phyloP scores from a whole-genome alignment of 768 basidiomycete genomes.

The Leccinum longicurvipes region DNA sequence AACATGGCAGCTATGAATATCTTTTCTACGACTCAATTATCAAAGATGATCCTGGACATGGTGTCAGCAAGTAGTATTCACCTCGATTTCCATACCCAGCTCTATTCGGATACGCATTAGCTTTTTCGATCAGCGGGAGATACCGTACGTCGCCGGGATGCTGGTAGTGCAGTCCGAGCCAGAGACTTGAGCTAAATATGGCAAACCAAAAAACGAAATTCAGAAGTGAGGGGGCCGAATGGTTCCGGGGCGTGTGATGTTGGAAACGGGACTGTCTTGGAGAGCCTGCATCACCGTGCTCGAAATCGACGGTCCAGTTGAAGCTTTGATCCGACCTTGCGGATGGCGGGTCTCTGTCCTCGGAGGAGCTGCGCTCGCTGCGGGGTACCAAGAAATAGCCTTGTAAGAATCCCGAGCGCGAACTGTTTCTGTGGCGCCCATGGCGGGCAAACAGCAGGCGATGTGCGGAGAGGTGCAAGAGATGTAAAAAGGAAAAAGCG shows the following conservation, averaged over 20 bases:
- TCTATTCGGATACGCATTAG: constrained; percentile 11
- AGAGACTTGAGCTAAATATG: background rate
- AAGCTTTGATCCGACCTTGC: background rate
- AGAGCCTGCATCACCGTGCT: background rate
- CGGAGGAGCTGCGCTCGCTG: constrained; percentile 6
- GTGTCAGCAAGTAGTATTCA: background rate
- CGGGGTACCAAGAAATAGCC: constrained; percentile 10
- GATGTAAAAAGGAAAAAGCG: constrained; percentile 7
- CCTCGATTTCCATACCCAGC: constrained; percentile 16
- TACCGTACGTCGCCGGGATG: constrained; percentile 12
- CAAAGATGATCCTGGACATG: too few species aligned
- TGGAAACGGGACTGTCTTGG: background rate
- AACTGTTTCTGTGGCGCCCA: background rate
- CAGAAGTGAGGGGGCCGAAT: background rate
- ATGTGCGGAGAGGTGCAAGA: background rate
- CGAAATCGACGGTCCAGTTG: background rate
- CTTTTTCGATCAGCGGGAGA: constrained; percentile 11
- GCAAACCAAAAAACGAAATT: constrained; percentile 7
- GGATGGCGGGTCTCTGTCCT: background rate
- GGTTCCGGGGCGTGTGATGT: background rate
- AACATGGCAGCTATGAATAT: constrained; percentile 34
- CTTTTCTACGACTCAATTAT: constrained; percentile 4
- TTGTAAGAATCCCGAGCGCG: background rate
- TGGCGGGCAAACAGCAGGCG: background rate
- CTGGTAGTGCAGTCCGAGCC: constrained; percentile 2